These are phyloP conservation scores for Cyclocybe aegerita DNA, from an alignment of 768 basidiomycete species.

Conservation along the genomic window DNA sequence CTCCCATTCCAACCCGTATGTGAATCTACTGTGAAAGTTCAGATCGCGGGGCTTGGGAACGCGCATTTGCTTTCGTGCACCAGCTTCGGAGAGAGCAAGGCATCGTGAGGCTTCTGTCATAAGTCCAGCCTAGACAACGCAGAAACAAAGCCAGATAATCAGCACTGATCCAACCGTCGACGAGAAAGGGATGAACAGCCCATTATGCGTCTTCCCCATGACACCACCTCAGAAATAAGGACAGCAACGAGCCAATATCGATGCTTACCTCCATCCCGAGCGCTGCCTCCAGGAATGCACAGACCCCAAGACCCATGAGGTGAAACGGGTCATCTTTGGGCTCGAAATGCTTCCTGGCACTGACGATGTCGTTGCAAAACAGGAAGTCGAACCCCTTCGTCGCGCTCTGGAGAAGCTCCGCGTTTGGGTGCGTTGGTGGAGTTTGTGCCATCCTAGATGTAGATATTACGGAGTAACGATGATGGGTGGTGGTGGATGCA, in stretches of 20 bases:
- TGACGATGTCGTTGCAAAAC: slow-evolving; percentile 64
- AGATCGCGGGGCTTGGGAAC: slow-evolving; percentile 26
- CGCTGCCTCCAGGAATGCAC: slow-evolving; percentile 74
- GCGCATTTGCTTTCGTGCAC: slow-evolving; percentile 51
- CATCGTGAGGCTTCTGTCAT: slow-evolving; percentile 62
- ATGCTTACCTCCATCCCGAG: slow-evolving; percentile 73
- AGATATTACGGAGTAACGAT: too few species aligned
- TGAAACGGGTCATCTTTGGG: slow-evolving; percentile 65
- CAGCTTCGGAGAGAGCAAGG: slow-evolving; percentile 59
- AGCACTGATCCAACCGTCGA: neutral
- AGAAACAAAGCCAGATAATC: neutral
- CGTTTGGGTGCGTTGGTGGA: slow-evolving; percentile 20
- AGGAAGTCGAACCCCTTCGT: slow-evolving; percentile 62
- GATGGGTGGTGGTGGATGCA: too few species aligned
- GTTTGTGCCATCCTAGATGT: too few species aligned
- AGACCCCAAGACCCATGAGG: slow-evolving; percentile 68
- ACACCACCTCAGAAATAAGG: too few species aligned
- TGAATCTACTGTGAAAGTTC: slow-evolving; percentile 42
- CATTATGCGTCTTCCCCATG: too few species aligned
- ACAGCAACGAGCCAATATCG: too few species aligned
- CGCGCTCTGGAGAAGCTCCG: slow-evolving; percentile 34
- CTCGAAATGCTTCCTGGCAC: slow-evolving; percentile 53
- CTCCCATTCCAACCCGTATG: slow-evolving; percentile 74
- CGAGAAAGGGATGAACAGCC: too few species aligned
- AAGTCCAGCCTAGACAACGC: slow-evolving; percentile 42